phyloP scores from a whole-genome alignment of 2,329 filamentous ascomycete species.

The Penicillium sumatraense region DNA sequence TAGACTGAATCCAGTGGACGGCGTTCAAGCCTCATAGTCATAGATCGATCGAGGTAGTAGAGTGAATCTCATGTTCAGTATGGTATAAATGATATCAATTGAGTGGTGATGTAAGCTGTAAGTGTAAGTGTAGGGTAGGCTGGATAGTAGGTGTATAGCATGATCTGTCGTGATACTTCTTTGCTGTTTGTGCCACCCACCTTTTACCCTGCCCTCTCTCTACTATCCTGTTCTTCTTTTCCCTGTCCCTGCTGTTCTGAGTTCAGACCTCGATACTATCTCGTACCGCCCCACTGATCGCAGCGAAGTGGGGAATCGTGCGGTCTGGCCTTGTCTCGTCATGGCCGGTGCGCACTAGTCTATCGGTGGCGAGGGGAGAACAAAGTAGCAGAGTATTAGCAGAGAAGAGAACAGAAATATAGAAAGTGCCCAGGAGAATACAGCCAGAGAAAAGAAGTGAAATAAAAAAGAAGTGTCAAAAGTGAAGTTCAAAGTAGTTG shows the following conservation, averaged over 20 bases:
- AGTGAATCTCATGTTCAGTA: no score
- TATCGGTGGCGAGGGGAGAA: no score
- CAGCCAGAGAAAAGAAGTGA: not conserved
- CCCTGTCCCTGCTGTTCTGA: not conserved
- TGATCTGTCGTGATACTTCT: no score
- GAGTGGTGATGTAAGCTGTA: no score
- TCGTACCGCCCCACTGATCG: not conserved
- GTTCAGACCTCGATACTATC: no score
- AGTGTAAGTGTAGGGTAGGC: no score
- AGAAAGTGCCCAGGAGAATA: not conserved
- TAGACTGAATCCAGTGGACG: no score
- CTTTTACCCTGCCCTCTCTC: no score
- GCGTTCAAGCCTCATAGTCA: not conserved
- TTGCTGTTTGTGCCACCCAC: no score
- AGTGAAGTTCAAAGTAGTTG: not conserved
- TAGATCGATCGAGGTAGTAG: not conserved
- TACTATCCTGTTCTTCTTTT: not conserved
- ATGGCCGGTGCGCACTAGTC: no score
- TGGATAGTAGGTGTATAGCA: no score
- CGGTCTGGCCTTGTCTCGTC: constrained; percentile 19
- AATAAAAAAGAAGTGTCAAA: not conserved
- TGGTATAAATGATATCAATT: no score
- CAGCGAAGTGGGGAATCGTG: constrained; percentile 4
- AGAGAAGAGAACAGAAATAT: not conserved
- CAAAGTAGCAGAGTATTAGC: not conserved